Base-by-base conservation (phyloP, 116 monocot species). In the Posidonia oceanica region DNA sequence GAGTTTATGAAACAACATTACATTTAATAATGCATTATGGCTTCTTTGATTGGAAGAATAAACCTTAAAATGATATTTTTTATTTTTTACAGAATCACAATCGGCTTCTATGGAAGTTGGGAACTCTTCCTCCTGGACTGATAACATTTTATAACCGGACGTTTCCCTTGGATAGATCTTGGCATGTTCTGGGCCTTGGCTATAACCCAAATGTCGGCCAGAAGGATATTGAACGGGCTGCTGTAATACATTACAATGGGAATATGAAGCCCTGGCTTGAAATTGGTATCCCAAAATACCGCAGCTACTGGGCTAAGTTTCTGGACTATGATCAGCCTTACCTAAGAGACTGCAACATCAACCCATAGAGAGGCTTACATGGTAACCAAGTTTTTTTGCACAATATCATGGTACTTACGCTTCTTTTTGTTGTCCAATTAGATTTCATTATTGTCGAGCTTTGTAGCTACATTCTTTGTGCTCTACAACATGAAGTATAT, bases 201-300 rank as follows among this genome's bases (percentile, higher is more conserved):
- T 75, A 80, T 67, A 72, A 80, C 54, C 65, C 80, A 0, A 67
- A 15, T 18, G 66, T 80, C 23, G 62, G 63, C 59, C 75, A 54
- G 11, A 71, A 54, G 61, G 66, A 75, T 10, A 72, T 80, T 18
- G 80, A 80, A 39, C 36, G 71, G 12, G 80, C 80, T 0, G 75
- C 80, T 39, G 80, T 80, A 40, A 67, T 75, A 58, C 80, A 80
- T 56, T 80, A 80, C 61, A 75, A 80, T 61, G 80, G 80, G 11
- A 80, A 80, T 66, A 39, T 80, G 75, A 80, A 80, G 66, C 80
- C 80, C 3, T 80, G 80, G 80, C 70, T 80, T 13, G 80, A 80
- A 67, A 80, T 80, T 60, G 80, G 75, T 71, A 75, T 80, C 14
- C 71, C 75, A 7, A 80, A 80, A 59, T 80, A 60, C 59, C 75